Evolutionary conservation across 2,329 filamentous ascomycete species (phyloP), one percentile per base, ranked within the genome.

Genomic region (Ceratocystis alfenasii): DNA sequence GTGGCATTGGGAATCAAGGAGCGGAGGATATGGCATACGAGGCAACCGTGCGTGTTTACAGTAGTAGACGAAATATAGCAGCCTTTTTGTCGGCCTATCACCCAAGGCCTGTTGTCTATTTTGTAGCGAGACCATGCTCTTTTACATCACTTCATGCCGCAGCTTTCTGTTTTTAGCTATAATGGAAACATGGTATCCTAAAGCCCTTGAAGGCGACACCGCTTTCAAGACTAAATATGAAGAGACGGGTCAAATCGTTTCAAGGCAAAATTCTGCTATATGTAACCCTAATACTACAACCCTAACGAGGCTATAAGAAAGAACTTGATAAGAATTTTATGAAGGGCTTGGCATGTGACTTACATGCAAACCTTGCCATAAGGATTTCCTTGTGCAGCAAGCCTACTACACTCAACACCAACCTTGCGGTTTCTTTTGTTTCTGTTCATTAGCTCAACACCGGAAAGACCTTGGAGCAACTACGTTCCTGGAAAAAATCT

Each of bases 1-100:
- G 76, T 83, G 68, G 63, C 63, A 6, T 74, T 87, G 28, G 84
- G 83, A 1, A 78, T 78, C 7, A 81, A 79, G 72, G 82, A 87
- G 74, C 79, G 85, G 71, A 77, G 83, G 69, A 82, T 86, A 44
- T 88, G 85, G 85, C 83, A 87, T 74, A 80, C 81, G 33, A 78
- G 84, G 70, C 78, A 81, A 70, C 79, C 82, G 60, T 85, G 79
- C 69, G 71, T 80, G 62, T 72, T 88, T 70, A 75, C 77, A 68
- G 84, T 85, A 25, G 74, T 74, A 66, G 83, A 86, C 72, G 63
- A 65, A 28, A 17, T 60, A 33, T 41, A 65, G 44, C 48, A 46
- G 62, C 25, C 10, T 1, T 41, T 41, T 41, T 41, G 62, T 15
- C 28, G 30, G 55, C 55, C 17, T 41, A 59, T 4, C 6, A 8